phyloP scores from a whole-genome alignment of 2,329 filamentous ascomycete species.

The Dothideomycetes sp. region DNA sequence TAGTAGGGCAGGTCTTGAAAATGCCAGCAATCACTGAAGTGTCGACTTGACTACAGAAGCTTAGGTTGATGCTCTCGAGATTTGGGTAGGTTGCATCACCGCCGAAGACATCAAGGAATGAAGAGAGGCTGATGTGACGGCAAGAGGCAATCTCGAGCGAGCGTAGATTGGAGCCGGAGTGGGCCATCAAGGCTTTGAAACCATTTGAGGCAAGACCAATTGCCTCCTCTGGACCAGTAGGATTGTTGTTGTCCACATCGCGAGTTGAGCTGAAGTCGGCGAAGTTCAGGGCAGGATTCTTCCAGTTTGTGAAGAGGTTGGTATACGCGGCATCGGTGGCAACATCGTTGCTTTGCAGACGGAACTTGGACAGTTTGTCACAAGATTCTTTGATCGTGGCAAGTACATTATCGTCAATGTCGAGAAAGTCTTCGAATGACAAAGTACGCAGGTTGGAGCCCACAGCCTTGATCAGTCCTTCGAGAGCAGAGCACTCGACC shows the following conservation, averaged over 20 bases:
- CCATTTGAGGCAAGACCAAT: slow-evolving; percentile 68
- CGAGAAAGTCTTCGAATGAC: slow-evolving; percentile 60
- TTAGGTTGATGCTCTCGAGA: slow-evolving; percentile 57
- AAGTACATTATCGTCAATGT: slow-evolving; percentile 61
- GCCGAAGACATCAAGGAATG: slow-evolving; percentile 68
- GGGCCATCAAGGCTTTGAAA: slow-evolving; percentile 73
- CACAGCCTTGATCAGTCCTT: slow-evolving; percentile 51
- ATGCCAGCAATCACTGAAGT: slow-evolving; percentile 46
- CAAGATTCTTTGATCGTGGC: slow-evolving; percentile 63
- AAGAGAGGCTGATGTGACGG: slow-evolving; percentile 63
- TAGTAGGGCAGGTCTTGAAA: slow-evolving; percentile 37
- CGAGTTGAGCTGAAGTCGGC: slow-evolving; percentile 72
- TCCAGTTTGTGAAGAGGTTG: slow-evolving; percentile 65
- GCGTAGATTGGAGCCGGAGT: slow-evolving; percentile 60
- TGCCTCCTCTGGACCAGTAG: slow-evolving; percentile 51
- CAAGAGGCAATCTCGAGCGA: slow-evolving; percentile 73
- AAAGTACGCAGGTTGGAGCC: slow-evolving; percentile 65
- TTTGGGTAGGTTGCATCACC: slow-evolving; percentile 55
- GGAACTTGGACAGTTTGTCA: slow-evolving; percentile 60
- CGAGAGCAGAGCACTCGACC: slow-evolving; percentile 49
- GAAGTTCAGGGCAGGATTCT: slow-evolving; percentile 59
- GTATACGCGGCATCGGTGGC: slow-evolving; percentile 69
- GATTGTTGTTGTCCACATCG: slow-evolving; percentile 61
- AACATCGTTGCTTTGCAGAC: slow-evolving; percentile 66
- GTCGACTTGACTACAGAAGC: slow-evolving; percentile 47